A percentile compares a stretch with the other conserved stretches of the same genome.
phyloP scores from a whole-genome alignment of 305 asterid species.

The Fraxinus sp. region DNA sequence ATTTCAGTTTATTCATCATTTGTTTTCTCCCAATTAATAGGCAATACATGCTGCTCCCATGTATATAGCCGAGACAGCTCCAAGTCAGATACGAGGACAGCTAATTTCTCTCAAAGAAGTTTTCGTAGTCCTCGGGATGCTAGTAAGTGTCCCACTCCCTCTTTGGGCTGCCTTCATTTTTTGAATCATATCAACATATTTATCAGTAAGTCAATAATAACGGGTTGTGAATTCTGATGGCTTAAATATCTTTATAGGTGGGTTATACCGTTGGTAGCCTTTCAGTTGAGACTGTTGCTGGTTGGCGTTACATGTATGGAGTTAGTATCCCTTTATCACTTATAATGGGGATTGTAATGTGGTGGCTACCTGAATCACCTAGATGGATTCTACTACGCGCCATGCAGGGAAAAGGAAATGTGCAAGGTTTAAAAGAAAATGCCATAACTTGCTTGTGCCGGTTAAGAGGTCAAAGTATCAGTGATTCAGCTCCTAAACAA shows the following conservation, averaged over 20 bases:
- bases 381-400: conserved; percentile 91
- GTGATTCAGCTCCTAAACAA: conserved; percentile 55
- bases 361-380: conserved; percentile 94
- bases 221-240: conserved; percentile 8
- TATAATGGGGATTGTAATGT: conserved; percentile 85
- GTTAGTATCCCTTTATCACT: conserved; percentile 66
- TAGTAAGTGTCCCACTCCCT: conserved; percentile 53
- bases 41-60: conserved; percentile 99
- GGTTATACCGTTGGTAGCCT: conserved; percentile 86
- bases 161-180: neutral
- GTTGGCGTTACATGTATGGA: conserved; percentile 93
- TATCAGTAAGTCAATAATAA: neutral
- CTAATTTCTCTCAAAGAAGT: conserved; percentile 87
- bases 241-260: conserved; percentile 41
- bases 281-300: conserved; percentile 57
- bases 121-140: conserved; percentile 91
- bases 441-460: conserved; percentile 72
- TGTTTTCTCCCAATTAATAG: conserved; percentile 35
- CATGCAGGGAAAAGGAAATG: conserved; percentile 74
- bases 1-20: conserved; percentile 17
- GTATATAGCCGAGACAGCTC: conserved; percentile 97
- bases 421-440: conserved; percentile 47
- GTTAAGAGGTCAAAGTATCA: conserved; percentile 65
- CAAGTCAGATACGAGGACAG: conserved; percentile 83
- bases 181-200: neutral